Evolutionary conservation across 1,139 yeast genomes (phyloP), one percentile per base, ranked within the genome.

Genomic region (Magnusiomyces starmeri): DNA sequence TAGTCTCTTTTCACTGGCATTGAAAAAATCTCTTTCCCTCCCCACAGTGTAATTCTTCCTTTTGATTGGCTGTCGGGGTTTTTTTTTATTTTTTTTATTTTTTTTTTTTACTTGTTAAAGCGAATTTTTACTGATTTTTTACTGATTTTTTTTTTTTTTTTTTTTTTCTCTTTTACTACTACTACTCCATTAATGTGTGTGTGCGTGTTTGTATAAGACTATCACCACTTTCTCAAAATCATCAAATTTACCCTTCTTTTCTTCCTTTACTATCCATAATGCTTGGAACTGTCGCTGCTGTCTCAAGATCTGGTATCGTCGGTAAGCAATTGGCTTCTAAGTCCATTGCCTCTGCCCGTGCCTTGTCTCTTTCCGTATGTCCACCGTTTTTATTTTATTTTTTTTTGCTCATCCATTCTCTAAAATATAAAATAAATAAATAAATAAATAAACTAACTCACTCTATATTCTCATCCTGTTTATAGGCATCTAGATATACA

Each of bases 311-410:
- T 6, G 22, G 45, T 18, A 22, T 22, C 18, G 22, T 26, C n/a
- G 22, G 35, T 18, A 26, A 25, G 35, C 34, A 25, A 18, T 18
- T 26, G 8, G 22, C 26, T 25, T 34, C 35, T 26, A 25, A 20
- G 26, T 42, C 45, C 6, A 12, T 22, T n/a, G 16, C 20, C 8
- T 25, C 21, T 25, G 10, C 35, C 26, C 45, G 45, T 14, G 22
- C 45, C 18, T 25, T 42, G 25, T 25, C 45, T n/a, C n/a, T 21
- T 22, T 42, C 45, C 7, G 45, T 42, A 42, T 12, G 45, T 42
- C 9, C 14, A 4, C 9, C 9, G 24, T 39, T 25, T 16, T 7
- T 39, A 10, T 14, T 9, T 10, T 29, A 29, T 29, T 9, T 29
- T 14, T 29, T 20, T 12, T 39, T 4, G 42, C 42, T 4, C 7